These are phyloP conservation scores for Jacaranda copaia DNA, from an alignment of 257 asterid genomes.

Conservation along the genomic window DNA sequence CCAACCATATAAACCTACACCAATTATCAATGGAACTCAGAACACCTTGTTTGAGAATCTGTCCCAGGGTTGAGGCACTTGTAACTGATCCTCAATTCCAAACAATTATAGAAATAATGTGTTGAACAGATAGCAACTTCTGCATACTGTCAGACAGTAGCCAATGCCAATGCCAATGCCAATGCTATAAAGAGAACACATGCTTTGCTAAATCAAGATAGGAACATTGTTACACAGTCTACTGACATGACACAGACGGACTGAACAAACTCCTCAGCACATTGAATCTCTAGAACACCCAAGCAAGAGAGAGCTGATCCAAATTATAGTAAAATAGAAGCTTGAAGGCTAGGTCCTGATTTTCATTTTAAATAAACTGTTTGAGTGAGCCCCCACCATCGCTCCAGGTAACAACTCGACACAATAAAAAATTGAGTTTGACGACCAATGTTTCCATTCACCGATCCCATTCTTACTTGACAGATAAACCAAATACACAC, in stretches of 20 bases:
- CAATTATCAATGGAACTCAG: neutral
- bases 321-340: neutral
- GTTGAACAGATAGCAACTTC: neutral
- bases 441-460: neutral
- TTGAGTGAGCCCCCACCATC: neutral
- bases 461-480: slow-evolving; percentile 3
- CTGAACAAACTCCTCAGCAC: neutral
- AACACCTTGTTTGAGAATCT: neutral
- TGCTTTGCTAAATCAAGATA: neutral
- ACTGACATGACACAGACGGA: neutral
- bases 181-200: neutral
- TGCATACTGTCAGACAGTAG: neutral
- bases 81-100: slow-evolving; percentile 3
- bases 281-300: neutral
- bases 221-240: neutral
- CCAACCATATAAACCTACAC: neutral
- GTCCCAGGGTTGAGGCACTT: neutral
- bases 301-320: neutral
- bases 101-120: neutral
- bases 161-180: neutral
- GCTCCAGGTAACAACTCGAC: neutral
- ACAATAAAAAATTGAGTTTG: neutral
- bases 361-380: neutral
- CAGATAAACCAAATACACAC: slow-evolving; percentile 21
- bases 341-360: neutral